These are phyloP conservation scores for Ulmus americana DNA, from an alignment of 331 rosid species.

Conservation along the genomic window DNA sequence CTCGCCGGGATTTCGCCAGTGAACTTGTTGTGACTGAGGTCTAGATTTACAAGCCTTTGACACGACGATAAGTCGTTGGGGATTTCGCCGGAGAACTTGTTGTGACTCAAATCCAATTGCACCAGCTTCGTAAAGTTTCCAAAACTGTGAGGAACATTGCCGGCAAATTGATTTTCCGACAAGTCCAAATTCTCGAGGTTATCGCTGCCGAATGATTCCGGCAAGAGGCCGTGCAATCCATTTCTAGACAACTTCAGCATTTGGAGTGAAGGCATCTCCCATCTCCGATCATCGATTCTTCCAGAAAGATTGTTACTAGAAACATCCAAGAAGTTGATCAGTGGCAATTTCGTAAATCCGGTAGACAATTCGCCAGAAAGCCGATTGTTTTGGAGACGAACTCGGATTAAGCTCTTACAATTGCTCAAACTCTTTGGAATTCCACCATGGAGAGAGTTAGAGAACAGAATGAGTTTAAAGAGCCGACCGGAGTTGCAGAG, in stretches of 20 bases:
- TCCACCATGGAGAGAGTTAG: conserved; percentile 54
- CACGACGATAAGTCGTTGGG: conserved; percentile 53
- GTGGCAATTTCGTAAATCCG: conserved; percentile 42
- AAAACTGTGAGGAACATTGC: conserved; percentile 31
- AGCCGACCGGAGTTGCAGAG: conserved; percentile 54
- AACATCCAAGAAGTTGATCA: conserved; percentile 64
- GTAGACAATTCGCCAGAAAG: conserved; percentile 50
- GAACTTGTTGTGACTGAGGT: conserved; percentile 56
- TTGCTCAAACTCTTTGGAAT: conserved; percentile 45
- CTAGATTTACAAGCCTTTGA: conserved; percentile 59
- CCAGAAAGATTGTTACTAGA: conserved; percentile 63
- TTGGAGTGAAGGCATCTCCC: conserved; percentile 69
- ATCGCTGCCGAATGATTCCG: conserved; percentile 43
- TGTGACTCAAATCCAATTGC: conserved; percentile 54
- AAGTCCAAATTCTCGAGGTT: conserved; percentile 60
- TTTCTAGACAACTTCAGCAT: conserved; percentile 72
- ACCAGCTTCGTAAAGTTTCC: conserved; percentile 36
- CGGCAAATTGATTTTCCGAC: conserved; percentile 54
- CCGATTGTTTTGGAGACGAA: conserved; percentile 73
- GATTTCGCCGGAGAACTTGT: conserved; percentile 50
- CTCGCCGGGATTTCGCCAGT: conserved; percentile 49
- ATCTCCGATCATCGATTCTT: conserved; percentile 40
- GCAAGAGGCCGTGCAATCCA: conserved; percentile 50
- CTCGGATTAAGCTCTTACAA: conserved; percentile 61
- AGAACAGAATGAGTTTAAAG: conserved; percentile 77